Percentiles rank a stretch among this genome's conserved stretches.
These are phyloP conservation scores for Phytophthora meadii DNA, from an alignment of 352 stramenopile genomes.

Conservation along the genomic window DNA sequence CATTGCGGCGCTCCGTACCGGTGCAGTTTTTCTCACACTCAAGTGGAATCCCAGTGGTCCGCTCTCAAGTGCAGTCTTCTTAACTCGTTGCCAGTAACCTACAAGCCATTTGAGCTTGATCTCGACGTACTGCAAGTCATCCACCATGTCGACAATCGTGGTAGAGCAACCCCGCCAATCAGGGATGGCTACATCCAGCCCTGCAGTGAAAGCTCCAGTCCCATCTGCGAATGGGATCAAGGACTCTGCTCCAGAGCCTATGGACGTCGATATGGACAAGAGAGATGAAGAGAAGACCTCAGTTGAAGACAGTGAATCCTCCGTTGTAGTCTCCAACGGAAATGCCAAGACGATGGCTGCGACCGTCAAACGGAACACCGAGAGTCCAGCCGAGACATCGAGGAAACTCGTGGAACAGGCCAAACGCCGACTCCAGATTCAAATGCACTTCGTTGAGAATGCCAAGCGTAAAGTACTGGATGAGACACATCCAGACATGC, in stretches of 20 bases:
- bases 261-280: conserved; percentile 29
- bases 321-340: conserved; percentile 14
- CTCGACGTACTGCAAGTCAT: background rate
- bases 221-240: conserved; percentile 20
- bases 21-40: conserved; percentile 19
- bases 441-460: conserved; percentile 78
- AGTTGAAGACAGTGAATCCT: background rate
- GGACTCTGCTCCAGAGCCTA: conserved; percentile 10
- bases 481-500: conserved; percentile 77
- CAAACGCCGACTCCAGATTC: conserved; percentile 58
- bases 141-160: conserved; percentile 40
- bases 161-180: conserved; percentile 34
- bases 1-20: conserved; percentile 11
- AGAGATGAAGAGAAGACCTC: conserved; percentile 7
- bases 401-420: conserved; percentile 41
- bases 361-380: conserved; percentile 12
- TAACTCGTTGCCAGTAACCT: conserved; percentile 4
- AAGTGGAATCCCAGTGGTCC: conserved; percentile 22
- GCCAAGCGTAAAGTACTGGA: conserved; percentile 64
- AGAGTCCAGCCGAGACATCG: conserved; percentile 36
- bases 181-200: conserved; percentile 34
- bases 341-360: conserved; percentile 15
- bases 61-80: conserved; percentile 9
- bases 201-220: conserved; percentile 16
- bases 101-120: background rate